phyloP scores from a whole-genome alignment of 2,329 filamentous ascomycete genomes.

The Pseudogymnoascus sp. region DNA sequence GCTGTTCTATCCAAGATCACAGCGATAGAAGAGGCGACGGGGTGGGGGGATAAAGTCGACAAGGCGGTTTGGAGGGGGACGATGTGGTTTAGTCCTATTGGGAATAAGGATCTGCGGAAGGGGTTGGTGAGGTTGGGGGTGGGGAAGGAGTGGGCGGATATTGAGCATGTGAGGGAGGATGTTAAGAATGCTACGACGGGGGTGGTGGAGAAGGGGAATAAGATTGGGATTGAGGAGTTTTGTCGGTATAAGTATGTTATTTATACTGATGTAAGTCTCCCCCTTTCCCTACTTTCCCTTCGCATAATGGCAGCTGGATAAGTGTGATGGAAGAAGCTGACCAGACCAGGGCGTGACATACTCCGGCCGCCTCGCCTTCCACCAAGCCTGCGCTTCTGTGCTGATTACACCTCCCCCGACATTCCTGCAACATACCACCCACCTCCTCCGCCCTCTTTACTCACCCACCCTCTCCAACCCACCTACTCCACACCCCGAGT shows the following conservation, averaged over 20 bases:
- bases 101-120: conserved; percentile 21
- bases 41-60: conserved; percentile 31
- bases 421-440: conserved; percentile 44
- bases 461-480: conserved; percentile 24
- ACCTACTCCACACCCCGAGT: conserved; percentile 20
- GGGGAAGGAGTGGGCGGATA: conserved; percentile 40
- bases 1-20: conserved; percentile 33
- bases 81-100: conserved; percentile 35
- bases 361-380: conserved; percentile 43
- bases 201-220: conserved; percentile 33
- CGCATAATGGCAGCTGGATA: too few species aligned
- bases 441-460: conserved; percentile 39
- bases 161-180: conserved; percentile 32
- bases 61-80: conserved; percentile 46
- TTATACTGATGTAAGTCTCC: conserved; percentile 36
- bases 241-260: conserved; percentile 44
- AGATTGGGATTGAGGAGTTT: conserved; percentile 41
- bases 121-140: conserved; percentile 20
- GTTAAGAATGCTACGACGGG: conserved; percentile 19
- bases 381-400: conserved; percentile 42
- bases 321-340: not conserved
- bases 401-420: conserved; percentile 40
- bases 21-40: conserved; percentile 28
- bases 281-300: too few species aligned
- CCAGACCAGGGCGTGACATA: conserved; percentile 38